Evolutionary conservation across 192 early-diverging fungal genomes (phyloP).

Genomic region (Umbelopsis ramanniana): DNA sequence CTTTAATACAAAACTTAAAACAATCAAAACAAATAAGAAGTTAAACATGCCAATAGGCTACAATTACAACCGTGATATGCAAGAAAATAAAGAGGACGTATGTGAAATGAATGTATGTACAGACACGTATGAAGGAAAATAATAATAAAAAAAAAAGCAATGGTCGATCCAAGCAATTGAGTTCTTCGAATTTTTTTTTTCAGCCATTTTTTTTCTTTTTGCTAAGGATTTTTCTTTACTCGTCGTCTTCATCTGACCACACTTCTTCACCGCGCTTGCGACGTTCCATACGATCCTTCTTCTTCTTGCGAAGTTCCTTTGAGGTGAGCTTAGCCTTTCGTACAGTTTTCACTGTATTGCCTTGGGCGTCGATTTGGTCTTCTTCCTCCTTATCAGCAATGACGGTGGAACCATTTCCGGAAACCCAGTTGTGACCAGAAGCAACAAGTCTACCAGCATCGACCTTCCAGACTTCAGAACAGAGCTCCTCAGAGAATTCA

Average conservation of each 20-base stretch:
- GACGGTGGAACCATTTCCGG: slow-evolving; percentile 51
- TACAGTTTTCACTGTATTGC: slow-evolving; percentile 73
- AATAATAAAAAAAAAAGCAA: not conserved
- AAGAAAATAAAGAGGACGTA: slow-evolving; percentile 1
- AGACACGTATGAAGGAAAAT: not conserved
- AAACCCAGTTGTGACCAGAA: slow-evolving; percentile 59
- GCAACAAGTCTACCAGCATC: slow-evolving; percentile 60
- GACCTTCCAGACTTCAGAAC: slow-evolving; percentile 78
- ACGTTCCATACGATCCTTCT: slow-evolving; percentile 62
- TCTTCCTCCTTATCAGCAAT: slow-evolving; percentile 56
- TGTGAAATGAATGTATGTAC: slow-evolving; percentile 9
- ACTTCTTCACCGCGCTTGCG: slow-evolving; percentile 64
- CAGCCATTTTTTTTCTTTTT: not conserved
- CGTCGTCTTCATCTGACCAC: slow-evolving; percentile 48
- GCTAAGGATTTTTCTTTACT: not conserved
- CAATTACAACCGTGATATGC: slow-evolving; percentile 21
- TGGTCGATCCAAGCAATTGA: not conserved
- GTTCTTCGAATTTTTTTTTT: not conserved
- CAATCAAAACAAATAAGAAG: slow-evolving; percentile 20
- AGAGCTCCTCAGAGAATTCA: slow-evolving; percentile 77
- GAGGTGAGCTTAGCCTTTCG: slow-evolving; percentile 61
- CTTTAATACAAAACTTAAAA: not conserved
- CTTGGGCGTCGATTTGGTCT: slow-evolving; percentile 68
- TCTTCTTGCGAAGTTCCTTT: slow-evolving; percentile 60
- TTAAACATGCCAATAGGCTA: slow-evolving; percentile 15